Evolutionary conservation across 2,329 filamentous ascomycete genomes (phyloP), one percentile per base, ranked within the genome.

Genomic region (Dactylella cylindrospora): DNA sequence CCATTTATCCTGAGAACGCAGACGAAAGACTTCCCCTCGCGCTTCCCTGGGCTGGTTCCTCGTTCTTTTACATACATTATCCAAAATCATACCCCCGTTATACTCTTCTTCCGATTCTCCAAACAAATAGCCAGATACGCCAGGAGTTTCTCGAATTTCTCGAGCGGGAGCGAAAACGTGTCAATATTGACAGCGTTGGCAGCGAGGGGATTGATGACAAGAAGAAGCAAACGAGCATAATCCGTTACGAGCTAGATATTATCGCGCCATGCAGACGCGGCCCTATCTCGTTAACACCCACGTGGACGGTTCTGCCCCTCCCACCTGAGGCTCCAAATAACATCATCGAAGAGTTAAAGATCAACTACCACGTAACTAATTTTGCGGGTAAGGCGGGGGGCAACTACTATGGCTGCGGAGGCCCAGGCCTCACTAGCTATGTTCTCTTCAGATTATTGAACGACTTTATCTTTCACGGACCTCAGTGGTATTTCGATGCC

Each of bases 301-400:
- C 23, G 25, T 57, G 52, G 52, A 26, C 5, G 12, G 36, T 15
- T n/a, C 36, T 57, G 5, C 43, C 52, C 3, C 43, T 57, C 3
- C 52, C 52, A 7, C 52, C 44, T 1, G 52, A 49, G 33, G 43
- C 47, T 15, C 52, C 43, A 8, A 49, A 57, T 17, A 57, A 55
- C 23, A 7, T 36, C 5, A 57, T 57, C 20, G 26, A 49, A 15
- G 52, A 57, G 23, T 31, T 57, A 12, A 20, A 31, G 36, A 38
- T 57, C 4, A 57, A 57, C 29, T 57, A 49, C 13, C 10, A 20
- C 7, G 15, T 49, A 2, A 25, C 22, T 19, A 13, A 44, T 6
- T 49, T 35, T 32, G n/a, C 13, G 2, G 6, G 7, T 7, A 29
- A 8, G 3, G 25, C 23, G 1, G 7, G 43, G 29, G 35, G 28